phyloP scores from a whole-genome alignment of 805 yeast species.

The Lipomyces anomalus region DNA sequence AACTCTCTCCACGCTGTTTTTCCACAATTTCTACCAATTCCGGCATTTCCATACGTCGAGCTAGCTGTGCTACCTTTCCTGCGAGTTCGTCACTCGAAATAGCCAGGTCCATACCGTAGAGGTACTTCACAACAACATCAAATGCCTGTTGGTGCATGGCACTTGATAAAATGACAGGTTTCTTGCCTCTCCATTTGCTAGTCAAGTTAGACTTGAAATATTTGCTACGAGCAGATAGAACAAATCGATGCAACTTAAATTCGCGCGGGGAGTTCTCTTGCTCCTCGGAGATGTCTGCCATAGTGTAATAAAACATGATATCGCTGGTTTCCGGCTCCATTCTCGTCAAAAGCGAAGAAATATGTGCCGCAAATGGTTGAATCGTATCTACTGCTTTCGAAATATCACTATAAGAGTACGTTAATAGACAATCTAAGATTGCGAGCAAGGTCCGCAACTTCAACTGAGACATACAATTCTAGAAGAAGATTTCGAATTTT shows the following conservation, averaged over 20 bases:
- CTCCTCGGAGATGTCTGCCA: not conserved
- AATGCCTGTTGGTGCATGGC: slow-evolving; percentile 29
- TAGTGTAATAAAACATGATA: slow-evolving; percentile 21
- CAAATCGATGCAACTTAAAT: slow-evolving; percentile 27
- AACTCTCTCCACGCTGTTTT: slow-evolving; percentile 28
- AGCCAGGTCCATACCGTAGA: slow-evolving; percentile 39
- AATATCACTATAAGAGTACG: slow-evolving; percentile 45
- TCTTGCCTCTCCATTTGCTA: slow-evolving; percentile 27
- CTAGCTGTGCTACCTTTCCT: slow-evolving; percentile 31
- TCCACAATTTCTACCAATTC: slow-evolving; percentile 38
- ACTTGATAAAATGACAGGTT: slow-evolving; percentile 23
- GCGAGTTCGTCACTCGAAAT: slow-evolving; percentile 30
- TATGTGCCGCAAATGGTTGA: slow-evolving; percentile 69
- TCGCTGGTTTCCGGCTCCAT: slow-evolving; percentile 29
- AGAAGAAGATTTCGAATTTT: slow-evolving; percentile 53
- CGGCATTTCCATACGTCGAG: slow-evolving; percentile 34
- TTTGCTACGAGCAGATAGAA: slow-evolving; percentile 30
- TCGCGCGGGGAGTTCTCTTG: slow-evolving; percentile 2
- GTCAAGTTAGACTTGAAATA: slow-evolving; percentile 31
- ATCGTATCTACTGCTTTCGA: slow-evolving; percentile 60
- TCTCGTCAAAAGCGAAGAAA: slow-evolving; percentile 43
- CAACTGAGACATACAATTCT: slow-evolving; percentile 32
- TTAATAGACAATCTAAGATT: no score
- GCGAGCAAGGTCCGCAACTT: slow-evolving; percentile 1
- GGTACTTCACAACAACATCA: slow-evolving; percentile 30